Percentiles rank a stretch among this genome's conserved stretches.
Evolutionary conservation across 1,284 basidiomycete genomes (phyloP).

Genomic region (Boletus mariae): DNA sequence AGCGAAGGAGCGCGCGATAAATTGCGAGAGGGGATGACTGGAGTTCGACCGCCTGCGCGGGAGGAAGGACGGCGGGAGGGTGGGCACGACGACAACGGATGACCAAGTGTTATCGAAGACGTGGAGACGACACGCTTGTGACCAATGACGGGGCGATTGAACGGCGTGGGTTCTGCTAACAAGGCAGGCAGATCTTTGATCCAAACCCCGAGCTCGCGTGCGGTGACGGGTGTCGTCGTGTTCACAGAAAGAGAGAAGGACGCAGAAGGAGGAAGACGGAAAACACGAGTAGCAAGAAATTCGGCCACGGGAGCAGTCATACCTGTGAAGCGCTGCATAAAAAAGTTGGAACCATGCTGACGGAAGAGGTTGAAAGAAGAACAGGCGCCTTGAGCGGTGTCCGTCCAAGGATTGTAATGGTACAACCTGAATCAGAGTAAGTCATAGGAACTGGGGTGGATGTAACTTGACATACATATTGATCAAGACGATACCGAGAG

Average conservation of each 20-base stretch:
- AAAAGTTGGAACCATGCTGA: slow-evolving; percentile 77
- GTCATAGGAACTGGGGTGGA: neutral
- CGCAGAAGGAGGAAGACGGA: slow-evolving; percentile 63
- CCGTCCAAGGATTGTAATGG: slow-evolving; percentile 97
- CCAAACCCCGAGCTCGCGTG: slow-evolving; percentile 87
- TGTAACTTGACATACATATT: slow-evolving; percentile 68
- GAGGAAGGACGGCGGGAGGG: slow-evolving; percentile 67
- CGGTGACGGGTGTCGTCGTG: slow-evolving; percentile 62
- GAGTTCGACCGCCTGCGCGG: slow-evolving; percentile 51
- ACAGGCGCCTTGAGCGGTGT: slow-evolving; percentile 76
- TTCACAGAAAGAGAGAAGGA: slow-evolving; percentile 28
- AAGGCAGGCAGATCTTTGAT: slow-evolving; percentile 74
- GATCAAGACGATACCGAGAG: slow-evolving; percentile 95
- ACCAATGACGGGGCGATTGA: slow-evolving; percentile 29
- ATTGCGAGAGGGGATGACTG: slow-evolving; percentile 49
- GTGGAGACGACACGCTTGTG: slow-evolving; percentile 53
- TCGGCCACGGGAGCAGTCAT: slow-evolving; percentile 87
- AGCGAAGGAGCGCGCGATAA: slow-evolving; percentile 58
- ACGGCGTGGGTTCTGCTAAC: slow-evolving; percentile 36
- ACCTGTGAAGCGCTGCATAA: slow-evolving; percentile 88
- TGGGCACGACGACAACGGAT: slow-evolving; percentile 60
- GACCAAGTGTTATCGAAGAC: slow-evolving; percentile 55
- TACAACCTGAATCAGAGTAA: slow-evolving; percentile 66
- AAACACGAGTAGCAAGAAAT: slow-evolving; percentile 82
- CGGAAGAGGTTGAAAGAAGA: slow-evolving; percentile 85